A percentile compares a stretch with the other conserved stretches of the same genome.
Conservation (phyloP, 768 basidiomycete species). For the Collybia sp. region DNA sequence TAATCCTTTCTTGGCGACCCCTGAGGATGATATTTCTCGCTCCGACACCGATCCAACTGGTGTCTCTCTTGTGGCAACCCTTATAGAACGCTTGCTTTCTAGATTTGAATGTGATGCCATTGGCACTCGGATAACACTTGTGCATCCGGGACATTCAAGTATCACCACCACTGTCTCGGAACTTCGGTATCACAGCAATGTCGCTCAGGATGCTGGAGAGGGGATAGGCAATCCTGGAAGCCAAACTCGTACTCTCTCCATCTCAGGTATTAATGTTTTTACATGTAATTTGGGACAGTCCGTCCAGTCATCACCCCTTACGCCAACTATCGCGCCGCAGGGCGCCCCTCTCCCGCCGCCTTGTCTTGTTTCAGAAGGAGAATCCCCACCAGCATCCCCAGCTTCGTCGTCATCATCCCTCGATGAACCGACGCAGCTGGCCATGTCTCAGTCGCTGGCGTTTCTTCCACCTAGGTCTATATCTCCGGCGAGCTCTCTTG, state of each 20-base stretch:
- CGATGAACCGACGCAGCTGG: slow-evolving; percentile 59
- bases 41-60: slow-evolving; percentile 62
- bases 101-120: slow-evolving; percentile 74
- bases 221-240: slow-evolving; percentile 12
- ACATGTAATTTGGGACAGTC: slow-evolving; percentile 35
- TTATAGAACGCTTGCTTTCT: slow-evolving; percentile 75
- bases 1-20: slow-evolving; percentile 42
- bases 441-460: slow-evolving; percentile 76
- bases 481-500: slow-evolving; percentile 42
- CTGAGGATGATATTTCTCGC: slow-evolving; percentile 33
- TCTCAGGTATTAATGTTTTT: slow-evolving; percentile 54
- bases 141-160: slow-evolving; percentile 60
- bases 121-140: slow-evolving; percentile 62
- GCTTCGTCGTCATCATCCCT: slow-evolving; percentile 54
- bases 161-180: slow-evolving; percentile 56
- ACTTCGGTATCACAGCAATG: slow-evolving; percentile 48
- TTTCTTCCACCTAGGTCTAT: slow-evolving; percentile 45
- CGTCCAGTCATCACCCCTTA: slow-evolving; percentile 10
- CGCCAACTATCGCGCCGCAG: background rate
- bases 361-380: slow-evolving; percentile 7
- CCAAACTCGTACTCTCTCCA: slow-evolving; percentile 42
- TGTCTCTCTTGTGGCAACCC: slow-evolving; percentile 73
- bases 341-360: slow-evolving; percentile 5
- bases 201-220: background rate
- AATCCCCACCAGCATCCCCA: slow-evolving; percentile 26